Percentiles rank a stretch among this genome's conserved stretches.
Conservation (phyloP, 352 stramenopile genomes). For the Vaucheria bursata region DNA sequence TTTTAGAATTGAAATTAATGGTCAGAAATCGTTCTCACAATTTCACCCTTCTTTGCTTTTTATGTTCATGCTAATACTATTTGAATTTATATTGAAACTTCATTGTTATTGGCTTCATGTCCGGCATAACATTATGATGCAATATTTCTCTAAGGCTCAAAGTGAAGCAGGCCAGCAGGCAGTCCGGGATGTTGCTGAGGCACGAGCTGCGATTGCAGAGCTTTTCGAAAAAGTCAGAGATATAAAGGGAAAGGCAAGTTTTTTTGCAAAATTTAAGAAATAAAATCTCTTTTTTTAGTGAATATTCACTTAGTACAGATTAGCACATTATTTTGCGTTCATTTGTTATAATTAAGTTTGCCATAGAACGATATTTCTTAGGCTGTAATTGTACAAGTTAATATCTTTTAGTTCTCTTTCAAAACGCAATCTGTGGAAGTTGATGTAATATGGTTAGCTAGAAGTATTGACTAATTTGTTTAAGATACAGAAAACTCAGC, state of each 20-base stretch:
- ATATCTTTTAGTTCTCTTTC: too few species aligned
- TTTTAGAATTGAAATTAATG: too few species aligned
- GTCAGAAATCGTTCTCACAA: background rate
- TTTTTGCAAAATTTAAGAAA: background rate
- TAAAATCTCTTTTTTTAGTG: background rate
- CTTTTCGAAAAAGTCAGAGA: slow-evolving; percentile 47
- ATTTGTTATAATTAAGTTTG: too few species aligned
- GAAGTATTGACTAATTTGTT: too few species aligned
- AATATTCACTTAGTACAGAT: too few species aligned
- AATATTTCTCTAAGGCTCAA: slow-evolving; percentile 41
- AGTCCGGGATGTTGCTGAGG: slow-evolving; percentile 52
- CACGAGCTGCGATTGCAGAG: slow-evolving; percentile 50
- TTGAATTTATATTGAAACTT: slow-evolving; percentile 13
- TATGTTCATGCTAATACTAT: too few species aligned
- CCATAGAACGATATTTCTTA: too few species aligned
- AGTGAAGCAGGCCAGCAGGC: slow-evolving; percentile 50
- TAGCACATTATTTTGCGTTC: too few species aligned
- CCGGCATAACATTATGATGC: background rate
- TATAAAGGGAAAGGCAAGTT: slow-evolving; percentile 41
- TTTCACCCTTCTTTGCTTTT: background rate
- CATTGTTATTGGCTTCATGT: background rate
- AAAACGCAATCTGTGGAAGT: too few species aligned
- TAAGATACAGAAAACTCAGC: too few species aligned
- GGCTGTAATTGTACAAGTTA: too few species aligned
- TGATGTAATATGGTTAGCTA: too few species aligned